Conservation (phyloP, 805 yeast genomes). For the Wickerhamiella domercqiae region DNA sequence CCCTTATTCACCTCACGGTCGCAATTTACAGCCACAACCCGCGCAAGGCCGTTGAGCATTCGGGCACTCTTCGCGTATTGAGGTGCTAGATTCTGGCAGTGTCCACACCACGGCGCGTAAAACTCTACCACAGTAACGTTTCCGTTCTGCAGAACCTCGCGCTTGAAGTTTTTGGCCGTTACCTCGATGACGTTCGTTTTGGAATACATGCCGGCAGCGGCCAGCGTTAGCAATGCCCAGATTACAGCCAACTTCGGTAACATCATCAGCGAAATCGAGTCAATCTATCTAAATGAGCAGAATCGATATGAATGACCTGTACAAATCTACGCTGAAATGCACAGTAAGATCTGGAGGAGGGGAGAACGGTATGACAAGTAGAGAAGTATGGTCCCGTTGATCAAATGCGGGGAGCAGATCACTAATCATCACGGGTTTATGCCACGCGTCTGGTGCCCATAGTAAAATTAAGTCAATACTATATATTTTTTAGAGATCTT, state of each 20-base stretch:
- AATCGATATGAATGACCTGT: too few relatives aligned
- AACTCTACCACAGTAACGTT: slow-evolving; percentile 77
- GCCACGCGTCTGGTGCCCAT: too few relatives aligned
- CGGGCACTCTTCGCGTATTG: slow-evolving; percentile 51
- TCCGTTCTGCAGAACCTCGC: slow-evolving; percentile 51
- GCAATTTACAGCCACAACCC: slow-evolving; percentile 75
- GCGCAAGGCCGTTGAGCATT: slow-evolving; percentile 31
- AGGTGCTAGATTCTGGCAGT: slow-evolving; percentile 68
- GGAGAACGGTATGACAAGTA: too few relatives aligned
- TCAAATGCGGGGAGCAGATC: too few relatives aligned
- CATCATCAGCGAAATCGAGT: too few relatives aligned
- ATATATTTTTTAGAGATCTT: too few relatives aligned
- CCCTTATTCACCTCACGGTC: slow-evolving; percentile 52
- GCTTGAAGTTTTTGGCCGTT: slow-evolving; percentile 35
- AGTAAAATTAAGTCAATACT: too few relatives aligned
- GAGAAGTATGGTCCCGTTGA: too few relatives aligned
- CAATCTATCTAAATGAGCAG: too few relatives aligned
- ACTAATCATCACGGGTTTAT: too few relatives aligned
- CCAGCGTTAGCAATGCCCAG: neutral
- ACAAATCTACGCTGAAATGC: too few relatives aligned
- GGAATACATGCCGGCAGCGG: slow-evolving; percentile 6
- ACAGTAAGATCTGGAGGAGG: too few relatives aligned
- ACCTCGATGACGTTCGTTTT: slow-evolving; percentile 14
- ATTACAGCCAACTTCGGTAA: neutral
- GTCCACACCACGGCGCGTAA: slow-evolving; percentile 98